Evolutionary conservation across 768 basidiomycete species (phyloP).

Genomic region (Asterophora parasitica): DNA sequence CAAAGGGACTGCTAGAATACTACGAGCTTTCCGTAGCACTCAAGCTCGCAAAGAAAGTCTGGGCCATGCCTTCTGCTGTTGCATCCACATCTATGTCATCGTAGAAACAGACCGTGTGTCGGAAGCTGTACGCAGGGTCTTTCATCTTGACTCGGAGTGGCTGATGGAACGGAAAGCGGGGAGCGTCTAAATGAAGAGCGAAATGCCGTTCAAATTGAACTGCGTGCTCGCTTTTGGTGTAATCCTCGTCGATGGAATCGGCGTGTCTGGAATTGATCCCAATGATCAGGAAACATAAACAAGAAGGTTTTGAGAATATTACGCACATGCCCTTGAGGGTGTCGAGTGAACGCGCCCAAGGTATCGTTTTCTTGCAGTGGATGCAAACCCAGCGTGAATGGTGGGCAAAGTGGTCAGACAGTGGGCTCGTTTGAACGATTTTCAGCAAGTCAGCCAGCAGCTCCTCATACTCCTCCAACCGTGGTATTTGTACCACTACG

Average conservation of each 20-base stretch:
- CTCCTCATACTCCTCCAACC: background rate
- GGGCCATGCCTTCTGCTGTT: background rate
- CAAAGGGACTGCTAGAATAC: too few relatives aligned
- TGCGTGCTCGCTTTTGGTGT: background rate
- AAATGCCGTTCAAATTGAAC: constrained; percentile 2
- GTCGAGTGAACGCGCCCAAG: constrained; percentile 2
- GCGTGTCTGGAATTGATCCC: constrained; percentile 1
- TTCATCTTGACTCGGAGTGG: constrained; percentile 2
- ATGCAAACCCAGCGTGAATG: constrained; percentile 7
- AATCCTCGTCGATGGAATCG: background rate
- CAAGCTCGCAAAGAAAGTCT: background rate
- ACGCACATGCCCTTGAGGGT: constrained; percentile 3
- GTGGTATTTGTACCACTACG: too few relatives aligned
- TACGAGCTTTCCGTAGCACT: too few relatives aligned
- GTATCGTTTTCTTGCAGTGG: constrained; percentile 3
- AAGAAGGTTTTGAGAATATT: background rate
- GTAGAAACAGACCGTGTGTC: background rate
- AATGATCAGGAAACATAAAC: too few relatives aligned
- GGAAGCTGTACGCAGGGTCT: constrained; percentile 3
- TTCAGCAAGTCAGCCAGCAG: constrained; percentile 2
- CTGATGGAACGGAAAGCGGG: background rate
- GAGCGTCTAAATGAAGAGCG: constrained; percentile 2
- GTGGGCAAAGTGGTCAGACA: background rate
- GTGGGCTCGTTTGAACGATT: constrained; percentile 4
- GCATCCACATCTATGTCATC: background rate